Base-by-base conservation (phyloP, 2,329 filamentous ascomycete species). In the Penicillium corylophilum region DNA sequence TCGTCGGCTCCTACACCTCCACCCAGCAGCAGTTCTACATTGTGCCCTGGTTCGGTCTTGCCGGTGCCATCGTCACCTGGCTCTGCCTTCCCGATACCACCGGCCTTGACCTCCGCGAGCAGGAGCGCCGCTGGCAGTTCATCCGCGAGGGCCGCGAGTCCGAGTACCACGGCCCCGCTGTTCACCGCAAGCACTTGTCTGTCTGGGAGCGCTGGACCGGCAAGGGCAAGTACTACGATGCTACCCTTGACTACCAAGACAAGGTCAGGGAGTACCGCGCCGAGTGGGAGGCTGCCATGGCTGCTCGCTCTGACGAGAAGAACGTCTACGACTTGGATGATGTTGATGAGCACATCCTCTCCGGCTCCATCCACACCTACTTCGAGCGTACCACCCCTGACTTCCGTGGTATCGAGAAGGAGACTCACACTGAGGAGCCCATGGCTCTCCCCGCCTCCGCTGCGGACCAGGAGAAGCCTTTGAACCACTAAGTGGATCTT, bases 71-170 rank as follows among this genome's bases (percentile, higher is more conserved):
- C 22, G 72, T 96, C 53, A 96, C 91, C 41, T 86, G 76, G 62
- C 61, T 95, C 63, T 96, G 90, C 81, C 85, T 96, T 23, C 93
- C 93, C 18, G 93, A 96, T 71, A 97, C 93, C 64, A 96, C 92
- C 13, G 93, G 93, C 47, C 87, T 97, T 33, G 93, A 96, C 70
- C 86, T 96, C 56, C 95, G 95, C 79, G 93, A 96, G 75, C 92
- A 96, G 76, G 93, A 97, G 76, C 88, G 93, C 59, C 86, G 93
- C 66, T 97, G 92, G 92, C 75, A 79, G 48, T 96, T 88, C 75
- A 90, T 96, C 70, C 87, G 90, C 53, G 79, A 83, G 3, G 90
- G 90, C 55, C 84, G 85, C 56, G 86, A 86, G 60, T 55, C 84
- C 20, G 90, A 96, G 44, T 96, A 97, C 78, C 92, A 95, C 75